Evolutionary conservation across 176 grass and related monocot species (phyloP).

Genomic region (Musa itinerans): DNA sequence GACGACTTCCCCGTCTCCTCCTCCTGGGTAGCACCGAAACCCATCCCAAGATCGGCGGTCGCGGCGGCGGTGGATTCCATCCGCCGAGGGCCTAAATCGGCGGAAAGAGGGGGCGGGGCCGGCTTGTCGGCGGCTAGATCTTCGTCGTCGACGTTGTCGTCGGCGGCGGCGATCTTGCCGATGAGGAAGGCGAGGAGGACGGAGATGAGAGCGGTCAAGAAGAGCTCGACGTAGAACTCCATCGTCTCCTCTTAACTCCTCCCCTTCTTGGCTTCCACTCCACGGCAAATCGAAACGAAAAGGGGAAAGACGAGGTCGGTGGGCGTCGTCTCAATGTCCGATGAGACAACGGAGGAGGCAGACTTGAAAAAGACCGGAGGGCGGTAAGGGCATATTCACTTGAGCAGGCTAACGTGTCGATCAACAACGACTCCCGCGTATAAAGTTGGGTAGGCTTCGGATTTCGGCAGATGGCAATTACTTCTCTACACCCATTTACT

Average conservation of each 20-base stretch:
- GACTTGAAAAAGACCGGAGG: neutral
- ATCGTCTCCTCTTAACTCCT: constrained; percentile 6
- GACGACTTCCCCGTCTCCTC: neutral
- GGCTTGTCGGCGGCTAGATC: neutral
- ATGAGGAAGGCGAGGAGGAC: constrained; percentile 32
- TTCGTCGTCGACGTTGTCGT: too few species aligned
- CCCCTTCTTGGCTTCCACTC: constrained; percentile 9
- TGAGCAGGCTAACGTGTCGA: neutral
- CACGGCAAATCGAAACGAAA: constrained; percentile 2
- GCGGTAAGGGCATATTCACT: neutral
- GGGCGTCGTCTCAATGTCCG: neutral
- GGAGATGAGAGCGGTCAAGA: constrained; percentile 33
- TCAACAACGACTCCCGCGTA: neutral
- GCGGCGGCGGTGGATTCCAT: too few species aligned
- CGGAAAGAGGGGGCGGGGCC: too few species aligned
- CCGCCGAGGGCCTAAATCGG: too few species aligned
- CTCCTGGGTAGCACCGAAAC: neutral
- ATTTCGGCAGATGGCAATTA: too few species aligned
- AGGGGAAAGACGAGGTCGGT: neutral
- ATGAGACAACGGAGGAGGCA: neutral
- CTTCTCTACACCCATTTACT: too few species aligned
- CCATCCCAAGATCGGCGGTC: too few species aligned
- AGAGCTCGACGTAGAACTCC: constrained; percentile 38
- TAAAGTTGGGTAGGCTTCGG: too few species aligned
- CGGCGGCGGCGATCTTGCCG: constrained; percentile 19